These are phyloP conservation scores for Colletotrichum camelliae DNA, from an alignment of 2,329 filamentous ascomycete genomes.

Conservation along the genomic window DNA sequence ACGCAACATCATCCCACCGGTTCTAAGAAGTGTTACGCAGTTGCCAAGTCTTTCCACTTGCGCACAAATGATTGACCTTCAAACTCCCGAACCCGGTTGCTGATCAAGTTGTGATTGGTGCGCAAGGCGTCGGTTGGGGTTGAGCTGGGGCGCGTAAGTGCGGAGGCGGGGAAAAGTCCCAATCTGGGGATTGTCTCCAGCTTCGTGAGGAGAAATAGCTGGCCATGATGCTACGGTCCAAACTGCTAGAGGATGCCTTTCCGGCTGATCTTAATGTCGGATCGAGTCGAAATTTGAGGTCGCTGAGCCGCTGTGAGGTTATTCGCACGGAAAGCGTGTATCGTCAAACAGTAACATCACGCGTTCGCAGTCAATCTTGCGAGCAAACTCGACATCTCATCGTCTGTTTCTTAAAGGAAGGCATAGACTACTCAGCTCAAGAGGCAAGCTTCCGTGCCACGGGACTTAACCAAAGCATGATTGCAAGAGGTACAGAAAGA, in stretches of 20 bases:
- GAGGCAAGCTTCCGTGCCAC: rapidly evolving
- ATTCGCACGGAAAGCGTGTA: background rate
- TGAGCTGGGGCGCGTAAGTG: conserved; percentile 12
- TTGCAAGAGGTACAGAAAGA: background rate
- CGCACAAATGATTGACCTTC: conserved; percentile 10
- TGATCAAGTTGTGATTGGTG: background rate
- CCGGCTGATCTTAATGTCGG: background rate
- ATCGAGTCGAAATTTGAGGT: background rate
- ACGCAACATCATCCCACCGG: background rate
- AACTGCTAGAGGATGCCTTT: background rate
- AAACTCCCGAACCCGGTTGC: background rate
- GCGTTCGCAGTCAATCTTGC: background rate
- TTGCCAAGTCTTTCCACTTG: conserved; percentile 7
- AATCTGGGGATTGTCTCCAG: background rate
- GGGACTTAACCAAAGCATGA: background rate
- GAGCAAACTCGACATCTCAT: background rate
- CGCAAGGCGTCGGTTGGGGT: conserved; percentile 1
- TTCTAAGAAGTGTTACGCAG: background rate
- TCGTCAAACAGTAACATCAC: background rate
- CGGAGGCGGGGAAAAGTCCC: background rate
- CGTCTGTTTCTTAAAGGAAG: background rate
- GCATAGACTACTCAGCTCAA: rapidly evolving
- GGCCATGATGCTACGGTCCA: background rate
- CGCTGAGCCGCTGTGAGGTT: background rate
- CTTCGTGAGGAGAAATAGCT: background rate